Percentiles rank a stretch among this genome's conserved stretches.
phyloP scores from a whole-genome alignment of 139 green algal genomes.

The Chara braunii region DNA sequence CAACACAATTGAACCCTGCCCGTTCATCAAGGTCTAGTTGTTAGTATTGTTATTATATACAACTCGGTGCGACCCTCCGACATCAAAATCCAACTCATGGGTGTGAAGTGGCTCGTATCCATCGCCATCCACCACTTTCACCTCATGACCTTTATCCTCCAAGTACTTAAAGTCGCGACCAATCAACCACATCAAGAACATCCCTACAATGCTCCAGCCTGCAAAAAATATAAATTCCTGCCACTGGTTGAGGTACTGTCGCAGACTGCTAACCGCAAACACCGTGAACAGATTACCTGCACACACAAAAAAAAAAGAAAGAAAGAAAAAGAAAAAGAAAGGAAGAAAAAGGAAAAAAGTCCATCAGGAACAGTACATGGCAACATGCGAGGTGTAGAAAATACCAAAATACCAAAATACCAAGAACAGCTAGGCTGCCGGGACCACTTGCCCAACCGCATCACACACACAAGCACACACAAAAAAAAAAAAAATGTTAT shows the following conservation, averaged over 20 bases:
- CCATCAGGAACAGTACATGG: neutral
- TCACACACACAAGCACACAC: neutral
- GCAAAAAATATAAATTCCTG: conserved; percentile 37
- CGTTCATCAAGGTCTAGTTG: neutral
- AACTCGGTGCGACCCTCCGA: neutral
- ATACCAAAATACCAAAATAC: neutral
- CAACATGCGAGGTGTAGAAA: neutral
- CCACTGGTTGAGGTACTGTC: conserved; percentile 1
- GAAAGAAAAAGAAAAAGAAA: neutral
- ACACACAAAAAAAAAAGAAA: neutral
- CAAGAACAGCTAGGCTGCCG: neutral
- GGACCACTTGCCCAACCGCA: neutral
- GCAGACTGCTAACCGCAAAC: conserved; percentile 1
- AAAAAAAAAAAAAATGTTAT: neutral
- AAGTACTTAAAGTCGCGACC: conserved; percentile 25
- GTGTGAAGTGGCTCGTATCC: neutral
- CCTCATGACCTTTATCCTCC: neutral
- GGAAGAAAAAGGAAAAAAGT: neutral
- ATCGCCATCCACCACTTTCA: neutral
- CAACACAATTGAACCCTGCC: neutral
- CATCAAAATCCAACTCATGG: neutral
- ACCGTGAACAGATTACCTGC: conserved; percentile 35
- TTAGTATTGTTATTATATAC: neutral
- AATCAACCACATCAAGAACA: conserved; percentile 10
- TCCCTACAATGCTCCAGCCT: conserved; percentile 8